Conservation (phyloP, 2,329 filamentous ascomycete species). For the Pezicula neosporulosa region DNA sequence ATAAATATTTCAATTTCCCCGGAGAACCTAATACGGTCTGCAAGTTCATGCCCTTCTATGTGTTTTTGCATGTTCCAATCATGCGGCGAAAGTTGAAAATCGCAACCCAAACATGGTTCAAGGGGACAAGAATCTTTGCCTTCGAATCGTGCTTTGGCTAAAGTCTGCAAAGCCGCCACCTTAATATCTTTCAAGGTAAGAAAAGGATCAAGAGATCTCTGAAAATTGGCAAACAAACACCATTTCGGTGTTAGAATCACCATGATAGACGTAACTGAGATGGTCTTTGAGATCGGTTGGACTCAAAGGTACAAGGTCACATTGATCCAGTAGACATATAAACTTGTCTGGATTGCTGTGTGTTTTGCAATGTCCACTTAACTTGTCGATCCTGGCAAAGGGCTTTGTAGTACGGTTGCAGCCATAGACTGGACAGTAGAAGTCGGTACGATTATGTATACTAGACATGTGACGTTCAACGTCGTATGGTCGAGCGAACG, state of each 20-base stretch:
- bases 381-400: slow-evolving; percentile 9
- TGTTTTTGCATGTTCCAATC: no score
- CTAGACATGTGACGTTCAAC: slow-evolving; percentile 5
- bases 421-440: slow-evolving; percentile 7
- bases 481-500: slow-evolving; percentile 9
- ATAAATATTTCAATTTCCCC: neutral
- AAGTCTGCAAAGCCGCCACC: no score
- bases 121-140: neutral
- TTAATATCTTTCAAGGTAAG: no score
- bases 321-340: slow-evolving; percentile 6
- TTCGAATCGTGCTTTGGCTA: no score
- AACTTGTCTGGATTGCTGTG: slow-evolving; percentile 1
- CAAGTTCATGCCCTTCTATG: neutral
- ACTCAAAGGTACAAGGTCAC: slow-evolving; percentile 4
- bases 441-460: slow-evolving; percentile 2
- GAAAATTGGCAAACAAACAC: neutral
- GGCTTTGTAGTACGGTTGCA: slow-evolving; percentile 7
- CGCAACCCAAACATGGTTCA: neutral
- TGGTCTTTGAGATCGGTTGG: neutral
- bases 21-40: neutral
- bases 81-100: neutral
- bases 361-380: slow-evolving; percentile 10
- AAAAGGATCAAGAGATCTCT: neutral
- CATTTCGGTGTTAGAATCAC: neutral
- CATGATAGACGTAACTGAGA: neutral